Percentiles rank a stretch among this genome's conserved stretches.
These are phyloP conservation scores for Leccinum ambiguum DNA, from an alignment of 1,284 basidiomycete genomes.

Conservation along the genomic window DNA sequence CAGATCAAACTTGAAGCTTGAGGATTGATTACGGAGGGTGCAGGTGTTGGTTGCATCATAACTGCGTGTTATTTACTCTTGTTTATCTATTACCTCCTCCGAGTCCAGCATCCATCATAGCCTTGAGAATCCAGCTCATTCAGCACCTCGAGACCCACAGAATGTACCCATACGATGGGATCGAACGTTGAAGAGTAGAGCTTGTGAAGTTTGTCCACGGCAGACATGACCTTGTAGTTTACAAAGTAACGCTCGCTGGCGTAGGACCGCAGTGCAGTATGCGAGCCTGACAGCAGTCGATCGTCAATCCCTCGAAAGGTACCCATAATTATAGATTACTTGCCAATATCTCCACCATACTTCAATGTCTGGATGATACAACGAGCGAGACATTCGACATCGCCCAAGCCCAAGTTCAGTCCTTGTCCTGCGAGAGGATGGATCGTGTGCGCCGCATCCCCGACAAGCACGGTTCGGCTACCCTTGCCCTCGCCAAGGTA, in stretches of 20 bases:
- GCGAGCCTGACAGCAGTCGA: conserved; percentile 42
- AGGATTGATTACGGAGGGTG: conserved; percentile 34
- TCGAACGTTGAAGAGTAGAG: conserved; percentile 68
- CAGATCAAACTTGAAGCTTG: conserved; percentile 7
- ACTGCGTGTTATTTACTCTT: conserved; percentile 15
- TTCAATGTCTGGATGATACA: conserved; percentile 58
- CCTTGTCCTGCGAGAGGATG: conserved; percentile 99
- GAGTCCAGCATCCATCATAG: conserved; percentile 86
- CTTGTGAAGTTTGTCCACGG: conserved; percentile 48
- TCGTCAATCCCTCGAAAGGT: neutral
- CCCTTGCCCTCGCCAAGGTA: conserved; percentile 78
- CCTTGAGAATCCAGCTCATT: conserved; percentile 90
- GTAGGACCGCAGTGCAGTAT: conserved; percentile 76
- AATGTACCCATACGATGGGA: conserved; percentile 83
- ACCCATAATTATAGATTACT: conserved; percentile 23
- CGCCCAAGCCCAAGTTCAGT: conserved; percentile 89
- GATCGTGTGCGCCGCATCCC: conserved; percentile 94
- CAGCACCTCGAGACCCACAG: conserved; percentile 85
- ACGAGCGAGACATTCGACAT: conserved; percentile 71
- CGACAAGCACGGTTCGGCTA: conserved; percentile 83
- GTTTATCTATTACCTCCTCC: too few species aligned
- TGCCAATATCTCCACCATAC: conserved; percentile 80
- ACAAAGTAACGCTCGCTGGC: conserved; percentile 78
- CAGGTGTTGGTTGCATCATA: conserved; percentile 59
- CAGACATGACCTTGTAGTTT: conserved; percentile 80